These are phyloP conservation scores for Chimonanthus salicifolius DNA, from an alignment of 164 flowering plant species.

Conservation along the genomic window DNA sequence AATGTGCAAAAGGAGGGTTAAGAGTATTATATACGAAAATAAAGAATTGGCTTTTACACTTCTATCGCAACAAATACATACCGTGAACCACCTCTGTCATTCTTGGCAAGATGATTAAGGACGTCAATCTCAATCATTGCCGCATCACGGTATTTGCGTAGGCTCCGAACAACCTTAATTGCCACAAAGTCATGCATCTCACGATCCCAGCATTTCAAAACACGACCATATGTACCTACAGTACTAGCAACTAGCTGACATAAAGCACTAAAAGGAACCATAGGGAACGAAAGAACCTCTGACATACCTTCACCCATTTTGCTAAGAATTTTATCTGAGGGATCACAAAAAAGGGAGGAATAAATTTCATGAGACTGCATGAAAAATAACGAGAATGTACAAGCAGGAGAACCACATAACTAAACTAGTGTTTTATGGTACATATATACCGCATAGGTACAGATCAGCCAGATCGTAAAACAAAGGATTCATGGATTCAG, in stretches of 20 bases:
- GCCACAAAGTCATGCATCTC: constrained; percentile 62
- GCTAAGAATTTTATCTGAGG: constrained; percentile 81
- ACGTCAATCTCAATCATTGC: constrained; percentile 86
- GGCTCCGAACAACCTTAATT: constrained; percentile 74
- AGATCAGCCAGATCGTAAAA: no score
- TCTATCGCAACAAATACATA: constrained; percentile 23
- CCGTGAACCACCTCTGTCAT: constrained; percentile 47
- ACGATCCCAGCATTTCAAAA: constrained; percentile 96
- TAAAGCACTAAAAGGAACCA: constrained; percentile 36
- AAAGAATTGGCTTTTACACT: neutral
- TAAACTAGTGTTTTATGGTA: neutral
- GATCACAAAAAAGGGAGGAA: neutral
- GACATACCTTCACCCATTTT: constrained; percentile 97
- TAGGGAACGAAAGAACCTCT: constrained; percentile 40
- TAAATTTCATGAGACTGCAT: neutral
- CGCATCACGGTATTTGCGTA: constrained; percentile 75
- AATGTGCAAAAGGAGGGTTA: neutral
- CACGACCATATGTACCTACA: constrained; percentile 98
- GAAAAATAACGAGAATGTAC: neutral
- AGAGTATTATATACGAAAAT: neutral
- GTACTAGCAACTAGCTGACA: constrained; percentile 56
- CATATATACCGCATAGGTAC: no score
- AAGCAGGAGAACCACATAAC: no score
- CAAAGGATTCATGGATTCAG: no score
- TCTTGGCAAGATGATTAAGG: constrained; percentile 56